Evolutionary conservation across 495 filamentous ascomycete genomes (phyloP).

Genomic region (Symbiotaphrina buchneri): DNA sequence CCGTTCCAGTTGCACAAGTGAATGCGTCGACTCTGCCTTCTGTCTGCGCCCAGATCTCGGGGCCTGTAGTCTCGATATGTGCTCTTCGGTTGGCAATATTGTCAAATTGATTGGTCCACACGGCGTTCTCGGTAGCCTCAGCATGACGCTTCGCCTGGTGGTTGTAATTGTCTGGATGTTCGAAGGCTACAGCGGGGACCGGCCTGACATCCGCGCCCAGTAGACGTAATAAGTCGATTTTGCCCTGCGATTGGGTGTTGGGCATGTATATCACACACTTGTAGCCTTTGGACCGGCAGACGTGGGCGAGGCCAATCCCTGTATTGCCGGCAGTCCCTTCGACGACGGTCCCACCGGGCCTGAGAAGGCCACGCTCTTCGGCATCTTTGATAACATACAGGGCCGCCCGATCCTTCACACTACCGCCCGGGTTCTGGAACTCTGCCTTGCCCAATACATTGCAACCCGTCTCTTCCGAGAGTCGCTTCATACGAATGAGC

Average conservation of each 20-base stretch:
- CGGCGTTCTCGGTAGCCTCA: slow-evolving; percentile 64
- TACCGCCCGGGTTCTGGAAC: slow-evolving; percentile 95
- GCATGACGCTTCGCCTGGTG: slow-evolving; percentile 84
- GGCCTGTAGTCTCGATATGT: slow-evolving; percentile 90
- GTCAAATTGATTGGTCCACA: slow-evolving; percentile 99
- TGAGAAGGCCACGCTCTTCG: slow-evolving; percentile 63
- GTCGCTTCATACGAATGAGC: slow-evolving; percentile 65
- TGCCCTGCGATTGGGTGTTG: slow-evolving; percentile 93
- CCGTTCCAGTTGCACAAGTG: slow-evolving; percentile 86
- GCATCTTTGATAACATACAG: slow-evolving; percentile 87
- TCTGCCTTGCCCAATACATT: slow-evolving; percentile 91
- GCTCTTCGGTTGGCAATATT: slow-evolving; percentile 85
- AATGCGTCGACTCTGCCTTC: slow-evolving; percentile 75
- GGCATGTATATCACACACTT: slow-evolving; percentile 98
- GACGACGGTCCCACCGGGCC: slow-evolving; percentile 77
- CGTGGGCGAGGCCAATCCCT: slow-evolving; percentile 90
- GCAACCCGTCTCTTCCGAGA: slow-evolving; percentile 86
- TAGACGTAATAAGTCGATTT: slow-evolving; percentile 79
- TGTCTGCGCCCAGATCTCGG: slow-evolving; percentile 95
- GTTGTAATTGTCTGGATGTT: slow-evolving; percentile 93
- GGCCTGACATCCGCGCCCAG: slow-evolving; percentile 94
- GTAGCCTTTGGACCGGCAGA: slow-evolving; percentile 86
- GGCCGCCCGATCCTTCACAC: slow-evolving; percentile 90
- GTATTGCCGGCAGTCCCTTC: slow-evolving; percentile 97
- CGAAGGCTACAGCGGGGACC: slow-evolving; percentile 92